Conservation (phyloP, 768 basidiomycete genomes). For the Amanita exitialis region DNA sequence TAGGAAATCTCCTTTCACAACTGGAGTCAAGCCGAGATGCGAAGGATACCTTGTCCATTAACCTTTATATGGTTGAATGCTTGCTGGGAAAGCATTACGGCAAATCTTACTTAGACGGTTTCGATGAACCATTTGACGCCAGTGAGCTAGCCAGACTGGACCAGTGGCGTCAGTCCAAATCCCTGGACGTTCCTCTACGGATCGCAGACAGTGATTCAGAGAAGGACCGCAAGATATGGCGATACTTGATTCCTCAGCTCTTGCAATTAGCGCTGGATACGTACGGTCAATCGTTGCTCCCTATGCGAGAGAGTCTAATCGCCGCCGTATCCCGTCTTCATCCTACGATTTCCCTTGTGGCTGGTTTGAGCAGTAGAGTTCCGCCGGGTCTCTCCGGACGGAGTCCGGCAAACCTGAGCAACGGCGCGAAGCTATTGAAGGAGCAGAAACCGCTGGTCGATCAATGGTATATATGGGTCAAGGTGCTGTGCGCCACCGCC, state of each 20-base stretch:
- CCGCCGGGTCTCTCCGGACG: constrained; percentile 37
- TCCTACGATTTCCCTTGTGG: constrained; percentile 59
- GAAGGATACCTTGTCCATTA: constrained; percentile 16
- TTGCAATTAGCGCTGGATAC: constrained; percentile 46
- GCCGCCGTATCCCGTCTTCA: constrained; percentile 65
- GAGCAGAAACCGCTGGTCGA: constrained; percentile 54
- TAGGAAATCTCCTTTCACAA: constrained; percentile 39
- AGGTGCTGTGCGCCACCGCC: constrained; percentile 78
- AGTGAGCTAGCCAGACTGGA: constrained; percentile 50
- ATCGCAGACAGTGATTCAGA: constrained; percentile 65
- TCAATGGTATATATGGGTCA: constrained; percentile 82
- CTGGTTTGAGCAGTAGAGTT: constrained; percentile 54
- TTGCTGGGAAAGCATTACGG: constrained; percentile 40
- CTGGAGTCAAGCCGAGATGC: constrained; percentile 23
- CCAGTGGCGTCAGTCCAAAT: constrained; percentile 53
- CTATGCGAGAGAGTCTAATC: constrained; percentile 57
- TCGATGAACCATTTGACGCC: constrained; percentile 57
- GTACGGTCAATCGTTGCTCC: constrained; percentile 30
- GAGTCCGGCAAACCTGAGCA: constrained; percentile 27
- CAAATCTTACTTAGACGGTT: constrained; percentile 43
- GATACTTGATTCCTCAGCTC: constrained; percentile 58
- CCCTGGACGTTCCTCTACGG: constrained; percentile 47
- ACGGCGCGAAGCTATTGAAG: constrained; percentile 38
- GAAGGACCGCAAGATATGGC: constrained; percentile 66
- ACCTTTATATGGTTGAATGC: constrained; percentile 35